A percentile compares a stretch with the other conserved stretches of the same genome.
phyloP scores from a whole-genome alignment of 345 rosid species.

The rapeseed (Brassica napus) region DNA sequence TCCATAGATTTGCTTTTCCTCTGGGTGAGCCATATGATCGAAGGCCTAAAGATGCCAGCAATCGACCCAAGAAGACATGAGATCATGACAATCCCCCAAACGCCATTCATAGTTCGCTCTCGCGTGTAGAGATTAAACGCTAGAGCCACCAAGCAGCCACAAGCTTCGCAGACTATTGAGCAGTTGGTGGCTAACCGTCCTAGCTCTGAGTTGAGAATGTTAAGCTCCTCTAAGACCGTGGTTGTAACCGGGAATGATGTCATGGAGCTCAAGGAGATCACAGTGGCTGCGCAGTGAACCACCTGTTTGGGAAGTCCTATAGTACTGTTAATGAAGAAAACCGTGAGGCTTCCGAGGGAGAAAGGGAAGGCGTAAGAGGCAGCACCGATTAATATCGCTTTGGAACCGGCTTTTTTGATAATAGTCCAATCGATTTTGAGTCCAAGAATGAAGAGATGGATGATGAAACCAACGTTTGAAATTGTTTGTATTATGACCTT shows the following conservation, averaged over 20 bases:
- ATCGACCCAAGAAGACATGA: neutral
- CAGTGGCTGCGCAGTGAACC: slow-evolving; percentile 2
- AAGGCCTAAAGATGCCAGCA: slow-evolving; percentile 13
- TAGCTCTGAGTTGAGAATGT: slow-evolving; percentile 43
- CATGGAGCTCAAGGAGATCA: slow-evolving; percentile 33
- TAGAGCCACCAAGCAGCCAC: slow-evolving; percentile 31
- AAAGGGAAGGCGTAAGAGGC: slow-evolving; percentile 39
- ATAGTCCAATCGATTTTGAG: slow-evolving; percentile 36
- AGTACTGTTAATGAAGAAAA: slow-evolving; percentile 3
- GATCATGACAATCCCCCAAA: slow-evolving; percentile 6
- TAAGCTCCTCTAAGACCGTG: slow-evolving; percentile 33
- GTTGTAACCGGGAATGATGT: slow-evolving; percentile 43
- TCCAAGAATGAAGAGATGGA: slow-evolving; percentile 40
- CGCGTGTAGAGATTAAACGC: slow-evolving; percentile 30
- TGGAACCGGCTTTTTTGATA: slow-evolving; percentile 26
- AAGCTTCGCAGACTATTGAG: slow-evolving; percentile 37
- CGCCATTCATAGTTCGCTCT: slow-evolving; percentile 7
- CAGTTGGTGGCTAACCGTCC: slow-evolving; percentile 40
- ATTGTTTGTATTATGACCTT: slow-evolving; percentile 34
- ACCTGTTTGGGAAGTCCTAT: slow-evolving; percentile 9
- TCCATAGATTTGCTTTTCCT: slow-evolving; percentile 12
- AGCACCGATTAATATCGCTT: slow-evolving; percentile 38
- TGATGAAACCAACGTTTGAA: slow-evolving; percentile 38
- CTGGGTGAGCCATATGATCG: slow-evolving; percentile 33
- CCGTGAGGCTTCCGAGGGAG: slow-evolving; percentile 29